These are phyloP conservation scores for Ganoderma lingzhi DNA, from an alignment of 1,284 basidiomycete species.

Conservation along the genomic window DNA sequence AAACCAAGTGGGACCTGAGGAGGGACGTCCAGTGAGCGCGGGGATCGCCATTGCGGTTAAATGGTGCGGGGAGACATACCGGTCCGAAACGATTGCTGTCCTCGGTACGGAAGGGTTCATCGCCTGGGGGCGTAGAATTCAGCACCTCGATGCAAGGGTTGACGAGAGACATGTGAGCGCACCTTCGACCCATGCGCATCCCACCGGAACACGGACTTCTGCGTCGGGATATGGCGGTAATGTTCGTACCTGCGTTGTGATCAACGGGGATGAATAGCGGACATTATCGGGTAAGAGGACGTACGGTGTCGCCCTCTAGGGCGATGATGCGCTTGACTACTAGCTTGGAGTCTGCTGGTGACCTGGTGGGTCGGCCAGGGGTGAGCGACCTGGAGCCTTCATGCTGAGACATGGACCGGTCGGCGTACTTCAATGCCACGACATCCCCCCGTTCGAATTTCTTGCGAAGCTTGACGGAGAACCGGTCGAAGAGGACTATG, in stretches of 20 bases:
- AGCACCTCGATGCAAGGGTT: not conserved
- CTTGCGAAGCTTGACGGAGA: conserved; percentile 48
- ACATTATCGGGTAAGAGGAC: conserved; percentile 11
- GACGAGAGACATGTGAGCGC: conserved; percentile 23
- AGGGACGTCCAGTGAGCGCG: not conserved
- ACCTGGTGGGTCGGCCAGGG: conserved; percentile 48
- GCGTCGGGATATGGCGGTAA: conserved; percentile 73
- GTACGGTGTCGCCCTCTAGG: conserved; percentile 63
- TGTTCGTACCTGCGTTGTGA: conserved; percentile 55
- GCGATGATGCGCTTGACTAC: conserved; percentile 76
- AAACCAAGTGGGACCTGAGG: conserved; percentile 66
- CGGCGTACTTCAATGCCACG: conserved; percentile 62
- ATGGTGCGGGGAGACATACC: conserved; percentile 47
- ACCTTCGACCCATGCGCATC: conserved; percentile 82
- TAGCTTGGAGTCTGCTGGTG: conserved; percentile 62
- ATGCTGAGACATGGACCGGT: not conserved
- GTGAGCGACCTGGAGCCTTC: not conserved
- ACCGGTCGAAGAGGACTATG: conserved; percentile 68
- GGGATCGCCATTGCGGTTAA: not conserved
- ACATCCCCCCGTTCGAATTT: conserved; percentile 67
- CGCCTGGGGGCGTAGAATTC: conserved; percentile 48
- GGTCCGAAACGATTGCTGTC: conserved; percentile 81
- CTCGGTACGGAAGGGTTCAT: conserved; percentile 69
- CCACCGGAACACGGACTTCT: conserved; percentile 62
- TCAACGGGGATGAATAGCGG: not conserved